Evolutionary conservation across 257 asterid genomes (phyloP), one percentile per base, ranked within the genome.

Genomic region (Lycium ferocissimum): DNA sequence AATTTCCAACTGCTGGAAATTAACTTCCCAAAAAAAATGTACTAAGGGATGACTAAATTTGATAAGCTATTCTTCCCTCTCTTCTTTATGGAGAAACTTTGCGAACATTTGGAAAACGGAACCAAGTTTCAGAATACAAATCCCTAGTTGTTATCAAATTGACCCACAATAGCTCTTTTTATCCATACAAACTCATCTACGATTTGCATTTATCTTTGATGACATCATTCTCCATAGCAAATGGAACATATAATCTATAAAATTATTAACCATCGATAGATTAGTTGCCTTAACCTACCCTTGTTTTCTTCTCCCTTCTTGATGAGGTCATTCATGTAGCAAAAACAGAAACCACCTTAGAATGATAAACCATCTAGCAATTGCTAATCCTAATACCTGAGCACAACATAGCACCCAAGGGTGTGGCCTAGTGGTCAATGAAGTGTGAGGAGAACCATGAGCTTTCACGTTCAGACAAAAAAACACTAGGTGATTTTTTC

Each of bases 131-230:
- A 49, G 20, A 75, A 11, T 49, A 75, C 61, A 12, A 75, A 75
- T 47, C n/a, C 61, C 61, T 75, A 75, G 81, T 75, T 75, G 6
- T 49, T 11, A 12, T 20, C 61, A 73, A 47, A 15, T 47, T 73
- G 38, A 73, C 47, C 59, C 2, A 18, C 43, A 3, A 47, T 22
- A 75, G 35, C 43, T 10, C 22, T 7, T 70, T 49, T 49, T 35
- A 47, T 75, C 61, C 81, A 75, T 51, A 53, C 65, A 78, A 26
- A 78, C 65, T 78, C 65, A 78, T 53, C 82, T 26, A 26, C 17
- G 26, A 54, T 53, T 76, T 7, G 15, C 26, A 26, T 78, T 76
- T 53, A 53, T 53, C 15, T 15, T 53, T 26, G 4, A 4, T 26
- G 82, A 76, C 51, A 26, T 51, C 8, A 67, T 1, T 67, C 22